A percentile compares a stretch with the other conserved stretches of the same genome.
These are phyloP conservation scores for Calonectria pauciramosa DNA, from an alignment of 2,329 filamentous ascomycete species.

Conservation along the genomic window DNA sequence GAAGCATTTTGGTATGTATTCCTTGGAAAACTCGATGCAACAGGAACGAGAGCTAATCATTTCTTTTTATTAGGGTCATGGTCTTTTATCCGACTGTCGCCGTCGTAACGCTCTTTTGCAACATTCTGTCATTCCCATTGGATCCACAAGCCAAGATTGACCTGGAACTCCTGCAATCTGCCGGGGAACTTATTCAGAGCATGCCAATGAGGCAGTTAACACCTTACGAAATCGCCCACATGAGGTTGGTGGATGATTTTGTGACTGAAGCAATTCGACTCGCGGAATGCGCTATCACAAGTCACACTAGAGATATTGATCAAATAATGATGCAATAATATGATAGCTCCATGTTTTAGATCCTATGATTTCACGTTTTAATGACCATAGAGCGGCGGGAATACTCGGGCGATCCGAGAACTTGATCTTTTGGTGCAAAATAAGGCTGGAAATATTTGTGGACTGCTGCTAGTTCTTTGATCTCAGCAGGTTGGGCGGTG, in stretches of 20 bases:
- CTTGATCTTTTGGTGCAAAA: not conserved
- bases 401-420: not conserved
- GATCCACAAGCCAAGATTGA: not conserved
- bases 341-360: too few relatives aligned
- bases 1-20: not conserved
- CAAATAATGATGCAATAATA: not conserved
- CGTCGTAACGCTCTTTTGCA: not conserved
- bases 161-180: not conserved
- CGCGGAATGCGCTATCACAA: not conserved
- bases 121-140: not conserved
- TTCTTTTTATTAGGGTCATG: not conserved
- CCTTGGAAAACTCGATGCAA: not conserved
- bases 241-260: not conserved
- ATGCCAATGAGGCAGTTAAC: not conserved
- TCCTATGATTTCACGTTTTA: not conserved
- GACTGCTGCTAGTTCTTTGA: not conserved
- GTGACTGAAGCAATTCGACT: not conserved
- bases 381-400: not conserved
- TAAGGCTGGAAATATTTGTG: not conserved
- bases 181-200: not conserved
- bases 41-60: not conserved
- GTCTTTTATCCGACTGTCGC: constrained; percentile 1
- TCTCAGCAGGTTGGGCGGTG: not conserved
- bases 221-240: not conserved
- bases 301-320: not conserved